phyloP scores from a whole-genome alignment of 495 filamentous ascomycete genomes.

The Aspergillus biplanus region DNA sequence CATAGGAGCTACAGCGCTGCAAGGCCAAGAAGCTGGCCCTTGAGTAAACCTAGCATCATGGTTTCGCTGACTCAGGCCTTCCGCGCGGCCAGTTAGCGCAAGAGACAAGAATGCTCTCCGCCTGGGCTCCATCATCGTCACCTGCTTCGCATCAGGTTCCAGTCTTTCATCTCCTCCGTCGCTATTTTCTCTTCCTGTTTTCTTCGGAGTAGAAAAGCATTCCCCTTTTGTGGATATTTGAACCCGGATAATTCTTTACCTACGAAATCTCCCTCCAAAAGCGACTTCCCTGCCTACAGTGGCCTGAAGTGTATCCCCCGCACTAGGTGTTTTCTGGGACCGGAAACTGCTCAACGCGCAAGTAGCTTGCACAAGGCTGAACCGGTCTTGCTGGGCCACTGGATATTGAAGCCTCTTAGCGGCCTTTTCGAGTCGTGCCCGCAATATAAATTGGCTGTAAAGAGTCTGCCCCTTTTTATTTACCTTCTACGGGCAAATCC shows the following conservation, averaged over 20 bases:
- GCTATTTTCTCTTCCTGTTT: not conserved
- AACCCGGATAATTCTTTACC: not conserved
- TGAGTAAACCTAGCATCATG: not conserved
- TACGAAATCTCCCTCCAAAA: not conserved
- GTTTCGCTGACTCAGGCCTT: slow-evolving; percentile 20
- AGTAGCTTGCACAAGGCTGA: slow-evolving; percentile 11
- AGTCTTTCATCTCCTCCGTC: slow-evolving; percentile 22
- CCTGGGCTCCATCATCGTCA: slow-evolving; percentile 25
- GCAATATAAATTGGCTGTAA: not conserved
- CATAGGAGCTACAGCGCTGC: not conserved
- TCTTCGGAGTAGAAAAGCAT: not conserved
- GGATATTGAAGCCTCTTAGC: not conserved
- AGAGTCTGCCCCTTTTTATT: slow-evolving; percentile 3
- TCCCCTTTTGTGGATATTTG: not conserved
- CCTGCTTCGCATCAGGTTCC: slow-evolving; percentile 31
- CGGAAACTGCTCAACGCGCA: slow-evolving; percentile 11
- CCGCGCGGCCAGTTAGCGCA: not conserved
- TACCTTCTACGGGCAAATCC: not conserved
- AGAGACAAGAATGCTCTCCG: slow-evolving; percentile 20
- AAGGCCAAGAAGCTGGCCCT: not conserved
- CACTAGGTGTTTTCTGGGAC: slow-evolving; percentile 30
- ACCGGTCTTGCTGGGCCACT: slow-evolving; percentile 1
- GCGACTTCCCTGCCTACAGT: not conserved
- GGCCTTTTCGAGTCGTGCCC: not conserved
- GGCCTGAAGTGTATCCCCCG: slow-evolving; percentile 30